phyloP scores from a whole-genome alignment of 306 rosid genomes.

The Cicer pinnatifidum region DNA sequence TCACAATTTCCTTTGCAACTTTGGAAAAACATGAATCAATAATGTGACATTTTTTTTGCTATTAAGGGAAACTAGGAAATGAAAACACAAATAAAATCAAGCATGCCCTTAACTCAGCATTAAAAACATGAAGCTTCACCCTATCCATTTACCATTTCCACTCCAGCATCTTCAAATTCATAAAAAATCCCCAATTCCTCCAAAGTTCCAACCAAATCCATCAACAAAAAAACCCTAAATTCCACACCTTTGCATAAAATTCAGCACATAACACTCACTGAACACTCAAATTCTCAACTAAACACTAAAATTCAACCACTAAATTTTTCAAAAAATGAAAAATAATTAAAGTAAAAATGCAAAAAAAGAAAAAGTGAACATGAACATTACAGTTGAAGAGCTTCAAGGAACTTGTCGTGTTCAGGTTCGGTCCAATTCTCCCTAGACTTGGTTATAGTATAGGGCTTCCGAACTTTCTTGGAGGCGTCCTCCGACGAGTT shows the following conservation, averaged over 20 bases:
- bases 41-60: background rate
- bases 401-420: constrained; percentile 97
- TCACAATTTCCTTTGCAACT: background rate
- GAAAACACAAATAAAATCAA: constrained; percentile 1
- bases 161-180: constrained; percentile 1
- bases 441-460: constrained; percentile 94
- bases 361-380: too few relatives aligned
- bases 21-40: background rate
- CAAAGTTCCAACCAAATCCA: constrained; percentile 11
- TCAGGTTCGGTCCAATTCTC: constrained; percentile 99
- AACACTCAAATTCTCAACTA: constrained; percentile 2
- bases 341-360: background rate
- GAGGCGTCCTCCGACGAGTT: constrained; percentile 60
- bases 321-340: background rate
- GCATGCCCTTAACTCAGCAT: background rate
- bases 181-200: background rate
- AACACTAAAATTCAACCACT: constrained; percentile 29
- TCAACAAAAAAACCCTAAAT: constrained; percentile 19
- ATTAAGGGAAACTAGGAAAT: background rate
- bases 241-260: constrained; percentile 1
- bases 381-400: constrained; percentile 74
- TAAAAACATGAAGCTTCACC: background rate
- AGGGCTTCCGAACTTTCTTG: constrained; percentile 89
- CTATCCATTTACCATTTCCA: constrained; percentile 24
- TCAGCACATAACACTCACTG: background rate